These are phyloP conservation scores for Agrocybe praecox DNA, from an alignment of 768 basidiomycete species.

Conservation along the genomic window DNA sequence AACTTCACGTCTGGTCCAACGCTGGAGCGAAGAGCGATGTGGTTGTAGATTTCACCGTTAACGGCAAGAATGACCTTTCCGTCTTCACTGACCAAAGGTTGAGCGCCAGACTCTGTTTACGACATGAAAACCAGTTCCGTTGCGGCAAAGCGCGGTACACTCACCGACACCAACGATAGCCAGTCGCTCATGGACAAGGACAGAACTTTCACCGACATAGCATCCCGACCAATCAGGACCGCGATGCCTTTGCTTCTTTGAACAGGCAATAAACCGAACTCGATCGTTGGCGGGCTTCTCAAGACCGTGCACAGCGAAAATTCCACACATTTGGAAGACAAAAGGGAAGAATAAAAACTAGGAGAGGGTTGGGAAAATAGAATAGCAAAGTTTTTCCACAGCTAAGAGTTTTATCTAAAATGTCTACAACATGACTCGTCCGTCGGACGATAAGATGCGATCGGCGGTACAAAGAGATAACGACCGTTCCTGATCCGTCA, in stretches of 20 bases:
- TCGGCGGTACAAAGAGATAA: constrained; percentile 20
- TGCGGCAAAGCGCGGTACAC: constrained; percentile 23
- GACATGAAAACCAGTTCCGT: constrained; percentile 1
- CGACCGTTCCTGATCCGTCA: constrained; percentile 16
- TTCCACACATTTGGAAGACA: constrained; percentile 81
- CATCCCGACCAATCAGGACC: constrained; percentile 99
- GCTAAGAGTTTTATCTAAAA: constrained; percentile 6
- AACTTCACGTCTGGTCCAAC: constrained; percentile 73
- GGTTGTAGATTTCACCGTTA: constrained; percentile 99
- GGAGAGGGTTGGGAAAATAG: constrained; percentile 9
- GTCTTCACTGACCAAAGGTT: constrained; percentile 88
- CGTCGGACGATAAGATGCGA: constrained; percentile 25
- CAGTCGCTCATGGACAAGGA: constrained; percentile 94
- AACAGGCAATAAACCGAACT: constrained; percentile 77
- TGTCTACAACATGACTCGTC: constrained; percentile 20
- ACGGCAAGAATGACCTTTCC: constrained; percentile 85
- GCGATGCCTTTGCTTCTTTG: constrained; percentile 89
- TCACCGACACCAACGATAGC: constrained; percentile 97
- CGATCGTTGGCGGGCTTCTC: constrained; percentile 71
- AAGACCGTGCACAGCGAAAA: constrained; percentile 83
- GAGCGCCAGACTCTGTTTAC: constrained; percentile 86
- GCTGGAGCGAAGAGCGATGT: constrained; percentile 73
- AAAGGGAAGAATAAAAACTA: constrained; percentile 5
- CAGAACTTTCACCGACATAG: constrained; percentile 77
- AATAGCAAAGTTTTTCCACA: constrained; percentile 15